Conservation (phyloP, 495 filamentous ascomycete species). For the Penicillium samsonianum region DNA sequence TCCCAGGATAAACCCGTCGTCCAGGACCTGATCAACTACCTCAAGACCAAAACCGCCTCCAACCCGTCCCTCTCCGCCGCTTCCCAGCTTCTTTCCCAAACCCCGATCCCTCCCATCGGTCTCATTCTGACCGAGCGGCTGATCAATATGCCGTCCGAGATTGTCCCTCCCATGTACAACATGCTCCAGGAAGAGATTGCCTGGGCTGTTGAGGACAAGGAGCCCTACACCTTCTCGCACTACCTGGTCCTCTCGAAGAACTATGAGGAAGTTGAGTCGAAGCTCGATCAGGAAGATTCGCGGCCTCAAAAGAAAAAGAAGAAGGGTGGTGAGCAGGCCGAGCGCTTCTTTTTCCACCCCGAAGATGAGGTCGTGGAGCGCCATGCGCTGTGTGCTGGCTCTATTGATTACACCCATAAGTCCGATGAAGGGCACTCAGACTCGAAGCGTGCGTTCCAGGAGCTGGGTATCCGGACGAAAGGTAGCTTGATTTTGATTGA, state of each 20-base stretch:
- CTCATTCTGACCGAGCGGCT: constrained; percentile 87
- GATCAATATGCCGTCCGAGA: constrained; percentile 92
- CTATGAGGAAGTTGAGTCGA: constrained; percentile 84
- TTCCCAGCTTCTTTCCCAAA: constrained; percentile 54
- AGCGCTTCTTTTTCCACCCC: constrained; percentile 88
- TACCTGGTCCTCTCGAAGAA: constrained; percentile 89
- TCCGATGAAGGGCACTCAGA: constrained; percentile 76
- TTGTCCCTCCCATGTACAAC: constrained; percentile 92
- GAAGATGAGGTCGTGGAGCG: constrained; percentile 90
- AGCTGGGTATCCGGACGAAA: constrained; percentile 81
- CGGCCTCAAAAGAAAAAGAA: constrained; percentile 79
- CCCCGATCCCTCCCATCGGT: constrained; percentile 62
- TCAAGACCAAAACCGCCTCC: constrained; percentile 58
- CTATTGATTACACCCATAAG: constrained; percentile 76
- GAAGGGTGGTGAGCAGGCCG: constrained; percentile 50
- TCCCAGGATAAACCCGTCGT: constrained; percentile 67
- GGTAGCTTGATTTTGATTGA: constrained; percentile 81
- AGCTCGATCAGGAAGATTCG: constrained; percentile 66
- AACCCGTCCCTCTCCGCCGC: constrained; percentile 56
- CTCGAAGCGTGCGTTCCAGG: constrained; percentile 91
- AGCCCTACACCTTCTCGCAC: constrained; percentile 91
- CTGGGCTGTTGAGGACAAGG: constrained; percentile 85
- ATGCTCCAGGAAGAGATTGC: constrained; percentile 93
- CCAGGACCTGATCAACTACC: constrained; percentile 68
- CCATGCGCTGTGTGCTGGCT: constrained; percentile 63